A percentile compares a stretch with the other conserved stretches of the same genome.
These are phyloP conservation scores for Pterulicium gracile DNA, from an alignment of 1,284 basidiomycete species.

Conservation along the genomic window DNA sequence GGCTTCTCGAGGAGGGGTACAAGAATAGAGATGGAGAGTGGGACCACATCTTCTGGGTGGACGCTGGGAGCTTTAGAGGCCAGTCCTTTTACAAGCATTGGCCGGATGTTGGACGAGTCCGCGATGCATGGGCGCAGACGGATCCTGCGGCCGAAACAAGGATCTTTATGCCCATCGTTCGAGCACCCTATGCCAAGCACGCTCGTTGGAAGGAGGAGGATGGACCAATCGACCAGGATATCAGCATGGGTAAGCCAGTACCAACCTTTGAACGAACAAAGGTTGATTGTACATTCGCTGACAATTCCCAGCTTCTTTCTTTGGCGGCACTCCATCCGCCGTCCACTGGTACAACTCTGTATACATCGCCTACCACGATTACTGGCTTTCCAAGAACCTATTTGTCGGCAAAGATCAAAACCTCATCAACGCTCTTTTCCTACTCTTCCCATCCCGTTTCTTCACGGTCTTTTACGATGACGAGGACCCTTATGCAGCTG, in stretches of 20 bases:
- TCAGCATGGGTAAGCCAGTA: conserved; percentile 32
- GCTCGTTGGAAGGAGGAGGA: conserved; percentile 29
- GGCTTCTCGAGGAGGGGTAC: conserved; percentile 31
- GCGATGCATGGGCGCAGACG: conserved; percentile 24
- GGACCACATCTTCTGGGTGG: conserved; percentile 43
- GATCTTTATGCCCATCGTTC: conserved; percentile 33
- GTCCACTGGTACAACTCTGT: conserved; percentile 30
- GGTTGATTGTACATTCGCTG: too few relatives aligned
- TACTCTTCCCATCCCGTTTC: conserved; percentile 34
- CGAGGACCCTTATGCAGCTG: conserved; percentile 11
- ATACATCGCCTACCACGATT: conserved; percentile 39
- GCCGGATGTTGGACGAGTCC: conserved; percentile 31
- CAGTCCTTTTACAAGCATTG: conserved; percentile 29
- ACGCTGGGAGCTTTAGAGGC: conserved; percentile 38
- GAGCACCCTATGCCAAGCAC: conserved; percentile 19
- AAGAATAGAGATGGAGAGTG: conserved; percentile 22
- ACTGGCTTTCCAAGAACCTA: conserved; percentile 24
- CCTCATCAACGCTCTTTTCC: conserved; percentile 36
- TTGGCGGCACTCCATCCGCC: conserved; percentile 32
- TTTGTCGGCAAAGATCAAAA: conserved; percentile 48
- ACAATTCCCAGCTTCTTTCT: conserved; percentile 40
- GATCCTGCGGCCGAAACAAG: conserved; percentile 17
- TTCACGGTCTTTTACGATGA: conserved; percentile 22
- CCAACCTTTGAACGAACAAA: background rate
- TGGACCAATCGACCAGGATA: conserved; percentile 36